Evolutionary conservation across 176 grass and related monocot genomes (phyloP), one percentile per base, ranked within the genome.

Genomic region (Luzula sylvatica): DNA sequence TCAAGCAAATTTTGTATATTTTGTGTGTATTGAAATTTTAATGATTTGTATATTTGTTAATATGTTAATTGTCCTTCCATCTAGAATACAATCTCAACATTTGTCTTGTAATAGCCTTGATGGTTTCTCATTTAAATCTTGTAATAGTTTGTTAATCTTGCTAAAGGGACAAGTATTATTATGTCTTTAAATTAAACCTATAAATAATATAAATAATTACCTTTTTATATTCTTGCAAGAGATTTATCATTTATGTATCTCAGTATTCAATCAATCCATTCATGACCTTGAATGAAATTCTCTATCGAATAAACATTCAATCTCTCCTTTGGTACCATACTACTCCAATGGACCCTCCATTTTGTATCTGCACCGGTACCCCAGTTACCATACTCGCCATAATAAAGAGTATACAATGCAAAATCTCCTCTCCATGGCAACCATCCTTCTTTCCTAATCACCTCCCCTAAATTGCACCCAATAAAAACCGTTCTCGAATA

Each of bases 261-360:
- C 67, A 60, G 23, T 18, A 78, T 25, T 45, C 61, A 43, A 79
- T 45, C 61, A 43, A 79, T 68, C 85, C 92, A 96, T 74, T 90
- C 55, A 61, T 75, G 56, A 14, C 71, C 81, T 12, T 96, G 92
- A 41, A 96, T 86, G 15, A 96, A 96, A 74, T 79, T 86, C 50
- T 96, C 84, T 13, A 61, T 25, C 0, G 90, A 86, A 65, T 86
- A 96, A 25, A 68, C 13, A 24, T 24, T 46, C 3, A 77, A 50
- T 75, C 52, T 75, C 50, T 82, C 42, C 44, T 76, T 70, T 20
- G 64, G 32, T 23, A 72, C 62, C 58, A 55, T 66, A 53, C 42
- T 82, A 56, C 92, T 89, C 85, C 92, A 90, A 27, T 76, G 17
- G 35, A 86, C 81, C 76, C 92, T 96, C 48, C 68, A 54, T 0